Percentiles rank a stretch among this genome's conserved stretches.
Evolutionary conservation across 345 rosid genomes (phyloP).

Genomic region (Schrenkiella parvula): DNA sequence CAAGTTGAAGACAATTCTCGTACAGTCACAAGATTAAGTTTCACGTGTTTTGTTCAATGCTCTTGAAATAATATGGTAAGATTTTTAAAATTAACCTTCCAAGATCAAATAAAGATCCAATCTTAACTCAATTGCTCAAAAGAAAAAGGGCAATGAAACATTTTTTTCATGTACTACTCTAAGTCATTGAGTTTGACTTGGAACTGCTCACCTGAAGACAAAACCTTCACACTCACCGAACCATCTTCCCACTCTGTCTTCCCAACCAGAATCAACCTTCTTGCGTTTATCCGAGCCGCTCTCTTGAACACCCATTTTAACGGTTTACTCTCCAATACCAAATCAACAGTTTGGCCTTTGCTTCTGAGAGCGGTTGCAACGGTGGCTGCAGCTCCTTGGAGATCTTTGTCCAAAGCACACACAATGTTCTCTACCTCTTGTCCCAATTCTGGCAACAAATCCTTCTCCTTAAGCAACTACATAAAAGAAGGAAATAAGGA

Average conservation of each 20-base stretch:
- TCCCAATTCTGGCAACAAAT: constrained; percentile 56
- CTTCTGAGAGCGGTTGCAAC: constrained; percentile 73
- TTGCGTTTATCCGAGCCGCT: constrained; percentile 73
- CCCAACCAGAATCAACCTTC: constrained; percentile 77
- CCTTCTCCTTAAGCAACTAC: constrained; percentile 90
- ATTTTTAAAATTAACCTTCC: neutral
- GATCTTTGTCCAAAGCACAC: constrained; percentile 72
- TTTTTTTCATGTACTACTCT: constrained; percentile 34
- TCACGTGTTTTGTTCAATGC: constrained; percentile 35
- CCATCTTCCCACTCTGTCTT: constrained; percentile 76
- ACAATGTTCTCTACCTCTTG: constrained; percentile 73
- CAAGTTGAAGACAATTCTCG: constrained; percentile 55
- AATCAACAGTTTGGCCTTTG: constrained; percentile 78
- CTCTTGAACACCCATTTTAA: constrained; percentile 96
- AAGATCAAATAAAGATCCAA: neutral
- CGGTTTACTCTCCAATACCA: constrained; percentile 83
- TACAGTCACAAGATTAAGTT: constrained; percentile 64
- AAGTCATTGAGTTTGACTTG: constrained; percentile 73
- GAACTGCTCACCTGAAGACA: constrained; percentile 66
- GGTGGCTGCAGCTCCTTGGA: constrained; percentile 74
- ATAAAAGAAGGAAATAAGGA: neutral
- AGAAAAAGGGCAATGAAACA: neutral
- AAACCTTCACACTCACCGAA: constrained; percentile 72
- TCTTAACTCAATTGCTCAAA: neutral
- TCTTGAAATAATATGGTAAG: neutral